phyloP scores from a whole-genome alignment of 108 stramenopile species.

The Poteriospumella lacustris region DNA sequence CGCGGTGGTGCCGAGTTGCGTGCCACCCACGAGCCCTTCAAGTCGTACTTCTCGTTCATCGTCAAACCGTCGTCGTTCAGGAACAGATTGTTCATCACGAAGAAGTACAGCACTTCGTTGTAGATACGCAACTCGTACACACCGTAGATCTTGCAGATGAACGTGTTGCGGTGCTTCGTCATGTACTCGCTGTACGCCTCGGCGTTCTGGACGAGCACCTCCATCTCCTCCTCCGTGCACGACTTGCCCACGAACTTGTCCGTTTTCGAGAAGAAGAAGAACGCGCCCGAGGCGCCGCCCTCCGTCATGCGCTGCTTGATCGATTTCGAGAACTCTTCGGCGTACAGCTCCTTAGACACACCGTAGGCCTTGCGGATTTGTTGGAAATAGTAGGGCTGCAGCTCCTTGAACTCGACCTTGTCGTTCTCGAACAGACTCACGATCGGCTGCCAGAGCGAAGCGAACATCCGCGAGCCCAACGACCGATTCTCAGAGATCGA shows the following conservation, averaged over 20 bases:
- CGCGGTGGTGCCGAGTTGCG: neutral
- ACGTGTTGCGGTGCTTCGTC: neutral
- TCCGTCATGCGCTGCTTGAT: slow-evolving; percentile 14
- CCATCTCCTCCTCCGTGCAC: neutral
- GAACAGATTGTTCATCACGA: slow-evolving; percentile 14
- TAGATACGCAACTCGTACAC: slow-evolving; percentile 1
- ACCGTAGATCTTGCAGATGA: slow-evolving; percentile 9
- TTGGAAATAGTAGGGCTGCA: slow-evolving; percentile 8
- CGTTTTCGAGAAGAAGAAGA: slow-evolving; percentile 2
- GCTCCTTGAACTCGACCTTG: slow-evolving; percentile 10
- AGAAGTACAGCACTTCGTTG: neutral
- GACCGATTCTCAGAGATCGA: too few relatives aligned
- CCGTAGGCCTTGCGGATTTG: neutral
- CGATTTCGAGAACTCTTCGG: neutral
- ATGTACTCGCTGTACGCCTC: neutral
- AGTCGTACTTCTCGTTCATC: slow-evolving; percentile 16
- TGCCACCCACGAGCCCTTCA: slow-evolving; percentile 15
- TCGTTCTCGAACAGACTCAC: too few relatives aligned
- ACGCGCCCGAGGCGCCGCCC: slow-evolving; percentile 1
- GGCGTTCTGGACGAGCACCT: neutral
- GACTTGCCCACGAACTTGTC: slow-evolving; percentile 18
- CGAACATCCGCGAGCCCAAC: too few relatives aligned
- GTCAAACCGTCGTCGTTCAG: neutral
- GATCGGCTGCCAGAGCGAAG: too few relatives aligned
- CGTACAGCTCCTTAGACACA: neutral